Base-by-base conservation (phyloP, 108 stramenopile species). In the Fragilariopsis cylindrus region DNA sequence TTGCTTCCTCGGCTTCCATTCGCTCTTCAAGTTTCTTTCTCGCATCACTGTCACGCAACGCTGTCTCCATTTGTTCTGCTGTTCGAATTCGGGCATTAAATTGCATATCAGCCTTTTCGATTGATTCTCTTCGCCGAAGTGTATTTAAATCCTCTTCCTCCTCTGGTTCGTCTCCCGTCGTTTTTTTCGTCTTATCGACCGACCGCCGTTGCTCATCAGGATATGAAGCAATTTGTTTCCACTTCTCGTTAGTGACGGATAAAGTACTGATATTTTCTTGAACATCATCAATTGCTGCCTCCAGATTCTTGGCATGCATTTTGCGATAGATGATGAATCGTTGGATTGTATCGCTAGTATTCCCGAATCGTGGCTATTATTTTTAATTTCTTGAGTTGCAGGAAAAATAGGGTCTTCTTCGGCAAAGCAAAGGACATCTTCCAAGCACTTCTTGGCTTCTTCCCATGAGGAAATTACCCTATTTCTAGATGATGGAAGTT, bases 1-100 rank as follows among this genome's bases (percentile, higher is more conserved):
- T 67, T 11, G 92, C 94, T 62, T 87, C 88, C 40, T 81, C 71
- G 53, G 82, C 73, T 40, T 69, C 54, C 54, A 78, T 68, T 40
- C 82, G 68, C 46, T 76, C 83, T 43, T 85, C 82, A 3, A 78
- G 45, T 72, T 76, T 58, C 19, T 74, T 42, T 40, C 55, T 11
- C 15, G 49, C 49, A 15, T 66, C 44, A 48, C 60, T 67, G 43
- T 45, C n/a, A 43, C 44, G 48, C 16, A 57, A 7, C 46, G 52
- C 13, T 16, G 56, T 55, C 54, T 15, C 39, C 12, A 44, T 9
- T 55, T 58, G 45, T 16, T 43, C 45, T 50, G 4, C 46, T 48
- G 11, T 57, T 55, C 11, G 48, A 45, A 71, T 16, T 45, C 67
- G 55, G 43, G 60, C 46, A 40, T 47, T 47, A 41, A 80, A 71